Conservation (phyloP, 2,329 filamentous ascomycete species). For the Claviceps paspali region DNA sequence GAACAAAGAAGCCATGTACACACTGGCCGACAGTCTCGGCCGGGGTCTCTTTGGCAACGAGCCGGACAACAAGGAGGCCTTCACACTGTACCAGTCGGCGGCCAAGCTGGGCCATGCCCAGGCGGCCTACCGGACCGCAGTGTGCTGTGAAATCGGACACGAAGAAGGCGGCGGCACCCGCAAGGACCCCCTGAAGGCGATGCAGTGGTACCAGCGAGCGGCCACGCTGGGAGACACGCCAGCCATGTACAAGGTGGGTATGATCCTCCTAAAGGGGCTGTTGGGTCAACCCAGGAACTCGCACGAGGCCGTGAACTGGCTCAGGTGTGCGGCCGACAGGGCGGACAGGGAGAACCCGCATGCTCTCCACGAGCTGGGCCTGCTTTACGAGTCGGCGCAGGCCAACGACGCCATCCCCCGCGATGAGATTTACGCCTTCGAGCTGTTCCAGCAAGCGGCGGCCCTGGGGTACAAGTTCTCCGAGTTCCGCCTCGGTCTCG, state of each 20-base stretch:
- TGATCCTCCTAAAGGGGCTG: slow-evolving; percentile 86
- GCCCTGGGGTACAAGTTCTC: slow-evolving; percentile 89
- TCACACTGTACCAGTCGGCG: slow-evolving; percentile 81
- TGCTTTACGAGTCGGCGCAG: slow-evolving; percentile 48
- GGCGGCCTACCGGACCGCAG: slow-evolving; percentile 84
- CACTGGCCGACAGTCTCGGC: slow-evolving; percentile 77
- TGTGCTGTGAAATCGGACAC: slow-evolving; percentile 91
- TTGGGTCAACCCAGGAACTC: slow-evolving; percentile 75
- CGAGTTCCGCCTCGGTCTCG: slow-evolving; percentile 76
- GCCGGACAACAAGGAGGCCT: slow-evolving; percentile 80
- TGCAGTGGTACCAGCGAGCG: slow-evolving; percentile 95
- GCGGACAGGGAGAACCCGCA: slow-evolving; percentile 87
- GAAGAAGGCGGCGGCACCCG: slow-evolving; percentile 90
- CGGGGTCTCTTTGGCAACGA: slow-evolving; percentile 65
- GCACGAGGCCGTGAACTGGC: slow-evolving; percentile 76
- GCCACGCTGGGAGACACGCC: slow-evolving; percentile 80
- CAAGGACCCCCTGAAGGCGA: slow-evolving; percentile 80
- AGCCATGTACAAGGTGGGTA: slow-evolving; percentile 97
- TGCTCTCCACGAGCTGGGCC: slow-evolving; percentile 74
- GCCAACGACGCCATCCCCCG: slow-evolving; percentile 59
- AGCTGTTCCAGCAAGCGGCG: slow-evolving; percentile 71
- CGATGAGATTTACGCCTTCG: slow-evolving; percentile 69
- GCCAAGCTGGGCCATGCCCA: slow-evolving; percentile 78
- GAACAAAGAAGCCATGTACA: slow-evolving; percentile 83
- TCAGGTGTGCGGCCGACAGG: slow-evolving; percentile 80